These are phyloP conservation scores for Fusarium hainanense DNA, from an alignment of 2,329 filamentous ascomycete species.

Conservation along the genomic window DNA sequence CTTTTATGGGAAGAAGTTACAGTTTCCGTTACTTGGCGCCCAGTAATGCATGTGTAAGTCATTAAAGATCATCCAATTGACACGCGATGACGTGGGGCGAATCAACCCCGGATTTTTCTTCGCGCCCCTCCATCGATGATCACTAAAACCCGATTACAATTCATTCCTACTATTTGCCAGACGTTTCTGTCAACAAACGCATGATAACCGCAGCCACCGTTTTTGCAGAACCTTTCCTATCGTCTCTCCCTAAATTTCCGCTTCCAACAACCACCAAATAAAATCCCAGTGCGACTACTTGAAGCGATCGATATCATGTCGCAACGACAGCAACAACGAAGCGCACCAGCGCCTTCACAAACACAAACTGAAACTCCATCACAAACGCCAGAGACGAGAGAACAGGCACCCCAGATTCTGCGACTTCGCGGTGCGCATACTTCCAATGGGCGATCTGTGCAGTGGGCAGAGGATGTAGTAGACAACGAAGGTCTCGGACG, in stretches of 20 bases:
- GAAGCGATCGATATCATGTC: conserved; percentile 45
- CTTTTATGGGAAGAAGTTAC: not conserved
- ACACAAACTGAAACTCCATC: conserved; percentile 49
- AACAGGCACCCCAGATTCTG: conserved; percentile 56
- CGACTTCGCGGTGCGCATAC: conserved; percentile 63
- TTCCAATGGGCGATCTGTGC: conserved; percentile 71
- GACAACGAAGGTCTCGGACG: conserved; percentile 95
- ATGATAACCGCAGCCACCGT: conserved; percentile 14
- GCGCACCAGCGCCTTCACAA: conserved; percentile 49
- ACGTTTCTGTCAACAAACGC: conserved; percentile 25
- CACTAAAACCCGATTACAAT: conserved; percentile 18
- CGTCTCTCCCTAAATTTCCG: not conserved
- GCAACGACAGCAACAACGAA: conserved; percentile 47
- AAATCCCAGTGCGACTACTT: not conserved
- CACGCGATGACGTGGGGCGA: conserved; percentile 36
- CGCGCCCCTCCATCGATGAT: conserved; percentile 31
- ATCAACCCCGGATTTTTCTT: conserved; percentile 33
- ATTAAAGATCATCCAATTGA: conserved; percentile 14
- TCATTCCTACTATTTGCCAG: conserved; percentile 27
- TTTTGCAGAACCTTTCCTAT: not conserved
- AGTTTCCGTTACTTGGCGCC: not conserved
- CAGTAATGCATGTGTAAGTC: not conserved
- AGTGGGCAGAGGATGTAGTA: conserved; percentile 92
- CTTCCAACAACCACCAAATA: not conserved
- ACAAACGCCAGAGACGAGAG: conserved; percentile 43